Evolutionary conservation across 2,329 filamentous ascomycete genomes (phyloP), one percentile per base, ranked within the genome.

Genomic region (Penicillium sp.): DNA sequence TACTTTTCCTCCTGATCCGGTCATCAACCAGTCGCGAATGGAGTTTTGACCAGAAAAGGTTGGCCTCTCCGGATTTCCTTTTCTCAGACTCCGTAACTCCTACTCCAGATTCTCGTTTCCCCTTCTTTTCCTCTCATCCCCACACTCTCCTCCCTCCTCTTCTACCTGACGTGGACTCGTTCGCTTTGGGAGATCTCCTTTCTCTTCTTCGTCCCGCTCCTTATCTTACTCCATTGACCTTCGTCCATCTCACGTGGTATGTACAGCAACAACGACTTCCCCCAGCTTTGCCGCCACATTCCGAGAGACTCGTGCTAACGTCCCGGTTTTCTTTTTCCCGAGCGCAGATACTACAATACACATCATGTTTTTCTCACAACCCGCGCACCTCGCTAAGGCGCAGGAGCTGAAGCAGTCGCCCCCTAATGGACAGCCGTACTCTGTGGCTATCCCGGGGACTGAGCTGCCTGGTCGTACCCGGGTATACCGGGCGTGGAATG

Each of bases 401-500:
- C 71, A 74, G 47, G 85, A 88, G 74, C 79, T 92, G 60, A 79
- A 83, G 56, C 75, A 80, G 60, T 84, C 86, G 17, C 92, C 92
- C 53, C 88, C 91, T 3, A 85, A 89, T 9, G 92, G 92, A 66
- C 82, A 86, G 53, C 91, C 93, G 1, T 95, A 95, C 75, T 91
- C 90, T 50, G 82, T 97, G 15, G 82, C 92, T 13, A 72, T 99
- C 22, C 89, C 92, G 0, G 91, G 91, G 65, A 89, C 90, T 51
- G 87, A 91, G 78, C 82, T 84, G 63, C 88, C 91, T 53, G 91
- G 89, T 62, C 89, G 93, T 68, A 90, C 85, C 54, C 81, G 87
- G 51, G 80, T 96, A 66, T 98, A 98, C 80, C 88, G 95, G 64
- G 90, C 97, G 78, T 96, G 89, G 87, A 86, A 86, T 66, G 89